Base-by-base conservation (phyloP, 345 rosid species). In the Camelina hispida region DNA sequence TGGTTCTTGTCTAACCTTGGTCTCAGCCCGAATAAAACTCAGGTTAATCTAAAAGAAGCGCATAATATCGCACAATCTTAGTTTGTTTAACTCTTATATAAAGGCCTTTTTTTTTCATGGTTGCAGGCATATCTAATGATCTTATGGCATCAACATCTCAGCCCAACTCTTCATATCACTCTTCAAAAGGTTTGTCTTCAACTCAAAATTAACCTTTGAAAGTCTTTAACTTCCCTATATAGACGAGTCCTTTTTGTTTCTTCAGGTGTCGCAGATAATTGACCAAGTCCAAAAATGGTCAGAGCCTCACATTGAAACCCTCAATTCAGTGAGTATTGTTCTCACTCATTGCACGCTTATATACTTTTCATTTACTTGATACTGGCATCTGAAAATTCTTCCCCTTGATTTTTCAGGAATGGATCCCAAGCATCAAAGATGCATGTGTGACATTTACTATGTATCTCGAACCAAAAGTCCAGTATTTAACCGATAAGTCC, bases 371-470 rank as follows among this genome's bases (percentile, higher is more conserved):
- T 40, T 62, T 56, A 32, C 40, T 68, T 75, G 14, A 34, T 58
- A 40, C 40, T 66, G n/a, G 16, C 8, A 9, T 53, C 51, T 61
- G 68, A 57, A 32, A 75, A 62, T 9, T 9, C 42, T 35, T n/a
- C 38, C 60, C 42, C 42, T 38, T 38, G 12, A 10, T 38, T 43
- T 20, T 68, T 37, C 73, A 85, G 86, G 62, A 77, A 71, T 85
- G 79, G 83, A 74, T 83, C 42, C 83, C 84, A 58, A 60, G 64
- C 74, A 68, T 77, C 68, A 81, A 79, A 79, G 86, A 85, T 14
- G 58, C 81, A 2, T 75, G 42, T 68, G 62, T 80, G 18, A 52
- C 73, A 12, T 46, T 77, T 64, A 68, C 80, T 13, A 68, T 69
- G 17, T 61, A 65, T 58, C 73, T 81, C 6, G 78, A 77, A 78